Percentiles rank a stretch among this genome's conserved stretches.
Conservation (phyloP, 768 basidiomycete genomes). For the Tricholoma saponaceum region DNA sequence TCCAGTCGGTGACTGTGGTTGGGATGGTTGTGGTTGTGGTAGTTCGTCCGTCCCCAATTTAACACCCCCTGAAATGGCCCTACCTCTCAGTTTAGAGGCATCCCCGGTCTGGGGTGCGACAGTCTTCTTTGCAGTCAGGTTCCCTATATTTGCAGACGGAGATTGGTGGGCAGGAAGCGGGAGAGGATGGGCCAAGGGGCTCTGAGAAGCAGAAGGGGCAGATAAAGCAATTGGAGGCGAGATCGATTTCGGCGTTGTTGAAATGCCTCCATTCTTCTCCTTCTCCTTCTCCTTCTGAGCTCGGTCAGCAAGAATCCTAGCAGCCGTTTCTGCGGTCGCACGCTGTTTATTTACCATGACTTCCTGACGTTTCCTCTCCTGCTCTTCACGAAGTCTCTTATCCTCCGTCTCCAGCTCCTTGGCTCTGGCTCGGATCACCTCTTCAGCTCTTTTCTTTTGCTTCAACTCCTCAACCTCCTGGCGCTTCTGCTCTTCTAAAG, state of each 20-base stretch:
- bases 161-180: constrained; percentile 7
- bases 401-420: constrained; percentile 20
- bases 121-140: constrained; percentile 8
- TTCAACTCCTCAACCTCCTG: constrained; percentile 10
- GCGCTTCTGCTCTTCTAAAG: constrained; percentile 5
- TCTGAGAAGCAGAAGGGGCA: constrained; percentile 3
- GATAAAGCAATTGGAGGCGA: background rate
- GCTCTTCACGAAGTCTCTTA: constrained; percentile 26
- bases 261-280: background rate
- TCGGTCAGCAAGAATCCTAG: constrained; percentile 23
- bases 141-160: constrained; percentile 6
- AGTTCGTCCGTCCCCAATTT: constrained; percentile 7
- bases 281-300: constrained; percentile 17
- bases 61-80: constrained; percentile 12
- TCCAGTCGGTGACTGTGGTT: background rate
- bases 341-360: constrained; percentile 26
- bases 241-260: background rate
- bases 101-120: constrained; percentile 5
- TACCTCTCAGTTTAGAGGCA: constrained; percentile 5
- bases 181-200: background rate
- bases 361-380: constrained; percentile 25
- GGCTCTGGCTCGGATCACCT: constrained; percentile 12
- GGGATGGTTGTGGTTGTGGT: background rate
- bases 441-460: constrained; percentile 14
- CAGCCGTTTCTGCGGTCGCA: constrained; percentile 22